Evolutionary conservation across 371 early-diverging fungal genomes (phyloP), one percentile per base, ranked within the genome.

Genomic region (Edhazardia aedis): DNA sequence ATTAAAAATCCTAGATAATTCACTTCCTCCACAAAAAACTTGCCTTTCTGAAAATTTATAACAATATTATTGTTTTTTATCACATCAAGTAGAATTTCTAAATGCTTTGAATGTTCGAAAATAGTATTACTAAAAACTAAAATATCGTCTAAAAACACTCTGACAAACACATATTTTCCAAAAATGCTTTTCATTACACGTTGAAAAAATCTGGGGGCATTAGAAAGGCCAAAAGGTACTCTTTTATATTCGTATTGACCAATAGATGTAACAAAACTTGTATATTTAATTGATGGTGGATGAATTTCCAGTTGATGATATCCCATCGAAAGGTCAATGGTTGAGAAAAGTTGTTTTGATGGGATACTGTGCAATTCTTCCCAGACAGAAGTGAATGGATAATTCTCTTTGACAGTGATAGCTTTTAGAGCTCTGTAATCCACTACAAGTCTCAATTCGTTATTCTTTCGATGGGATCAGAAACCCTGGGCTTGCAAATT

Each of bases 111-210:
- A 30, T 56, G 51, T 23, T 50, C 46, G 19, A 52, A 14, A 26
- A 29, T 4, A 14, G 1, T 33, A 1, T 46, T 36, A 14, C 40
- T 28, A 14, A 16, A 33, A 18, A 58, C 44, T 22, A 58, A 4
- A 0, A 58, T 47, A 38, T 58, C 59, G 24, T 58, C 59, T 46
- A 58, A 43, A 40, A 40, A 58, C 9, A 58, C 30, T 23, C 11
- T 47, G 18, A 42, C 23, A 21, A 46, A 44, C 1, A 26, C 11
- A n/a, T 38, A 1, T 0, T 45, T 23, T 52, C 40, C 19, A 4
- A 58, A 42, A 26, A 51, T 36, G 4, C 46, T 24, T 1, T 19
- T 38, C 23, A 55, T 47, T 2, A 29, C 22, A 36, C 44, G 26
- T 43, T 56, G 49, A 33, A 56, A 56, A n/a, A 14, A 6, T 44